Conservation (phyloP, 2,329 filamentous ascomycete species). For the Fusarium sp. region DNA sequence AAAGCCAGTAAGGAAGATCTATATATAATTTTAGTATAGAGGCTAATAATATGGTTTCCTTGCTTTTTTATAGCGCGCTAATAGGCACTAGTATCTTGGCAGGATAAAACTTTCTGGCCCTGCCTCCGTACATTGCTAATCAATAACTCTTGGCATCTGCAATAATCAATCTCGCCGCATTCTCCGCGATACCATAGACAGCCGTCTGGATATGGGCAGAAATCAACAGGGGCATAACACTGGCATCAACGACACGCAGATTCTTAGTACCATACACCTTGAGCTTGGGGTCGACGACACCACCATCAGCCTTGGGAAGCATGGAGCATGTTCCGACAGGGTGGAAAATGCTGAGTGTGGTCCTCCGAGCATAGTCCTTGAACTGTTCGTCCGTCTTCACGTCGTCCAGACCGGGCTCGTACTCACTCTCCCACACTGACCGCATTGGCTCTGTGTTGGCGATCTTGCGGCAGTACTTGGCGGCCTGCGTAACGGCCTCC, state of each 20-base stretch:
- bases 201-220: constrained; percentile 63
- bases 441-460: constrained; percentile 49
- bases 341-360: constrained; percentile 49
- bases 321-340: constrained; percentile 60
- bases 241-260: constrained; percentile 54
- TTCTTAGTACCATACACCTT: constrained; percentile 62
- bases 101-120: too few species aligned
- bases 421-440: constrained; percentile 49
- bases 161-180: constrained; percentile 49
- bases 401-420: constrained; percentile 45
- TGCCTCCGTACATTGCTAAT: neutral
- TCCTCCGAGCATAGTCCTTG: constrained; percentile 27
- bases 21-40: too few species aligned
- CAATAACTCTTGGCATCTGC: constrained; percentile 10
- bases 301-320: constrained; percentile 58
- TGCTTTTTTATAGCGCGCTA: too few species aligned
- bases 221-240: constrained; percentile 56
- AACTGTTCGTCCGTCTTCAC: constrained; percentile 36
- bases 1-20: too few species aligned
- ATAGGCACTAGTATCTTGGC: too few species aligned
- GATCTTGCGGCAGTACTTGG: constrained; percentile 49
- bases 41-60: too few species aligned
- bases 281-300: constrained; percentile 58
- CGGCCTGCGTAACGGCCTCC: constrained; percentile 48
- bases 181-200: constrained; percentile 66